Base-by-base conservation (phyloP, 2,329 filamentous ascomycete genomes). In the Pseudogymnoascus pannorum region DNA sequence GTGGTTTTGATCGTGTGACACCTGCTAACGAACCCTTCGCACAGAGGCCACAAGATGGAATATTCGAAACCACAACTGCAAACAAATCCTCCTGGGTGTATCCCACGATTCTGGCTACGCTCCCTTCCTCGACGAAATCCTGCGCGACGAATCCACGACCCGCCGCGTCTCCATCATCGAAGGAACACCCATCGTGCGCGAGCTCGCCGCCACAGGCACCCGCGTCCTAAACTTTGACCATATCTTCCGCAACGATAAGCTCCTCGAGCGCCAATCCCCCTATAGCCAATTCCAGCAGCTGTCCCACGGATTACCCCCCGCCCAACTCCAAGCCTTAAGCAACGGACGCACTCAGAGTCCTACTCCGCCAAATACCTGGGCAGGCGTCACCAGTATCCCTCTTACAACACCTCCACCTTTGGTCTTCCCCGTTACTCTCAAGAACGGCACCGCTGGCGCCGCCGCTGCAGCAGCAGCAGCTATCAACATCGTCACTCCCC, bases 31-130 rank as follows among this genome's bases (percentile, higher is more conserved):
- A 54, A 69, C 61, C 16, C 6, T 18, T 48, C 22, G 24, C 42
- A 14, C 63, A 71, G 70, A 72, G 68, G 66, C 63, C 58, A 75
- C 81, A 7, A 74, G 76, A 54, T 86, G 82, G 78, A 79, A 87
- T 70, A 72, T 87, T 54, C 75, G 77, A 65, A 86, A 86, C 64
- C 72, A 77, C 64, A 86, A 85, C 68, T 87, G 85, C 75, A 83
- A 80, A 68, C 80, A 85, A 66, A 76, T 87, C 57, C 72, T 87
- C 33, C 74, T 87, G 35, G 85, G 84, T 51, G 78, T 86, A 58
- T 85, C 83, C 1, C 84, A 86, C 66, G 83, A 87, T 68, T 76
- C 81, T 24, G 79, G 79, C 6, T 87, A 87, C 67, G 81, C 81
- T 4, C 78, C 83, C 7, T 83, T 86, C 65, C 71, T 87, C 18